Evolutionary conservation across 148 eudicot genomes (phyloP).

Genomic region (Persicaria maculosa): DNA sequence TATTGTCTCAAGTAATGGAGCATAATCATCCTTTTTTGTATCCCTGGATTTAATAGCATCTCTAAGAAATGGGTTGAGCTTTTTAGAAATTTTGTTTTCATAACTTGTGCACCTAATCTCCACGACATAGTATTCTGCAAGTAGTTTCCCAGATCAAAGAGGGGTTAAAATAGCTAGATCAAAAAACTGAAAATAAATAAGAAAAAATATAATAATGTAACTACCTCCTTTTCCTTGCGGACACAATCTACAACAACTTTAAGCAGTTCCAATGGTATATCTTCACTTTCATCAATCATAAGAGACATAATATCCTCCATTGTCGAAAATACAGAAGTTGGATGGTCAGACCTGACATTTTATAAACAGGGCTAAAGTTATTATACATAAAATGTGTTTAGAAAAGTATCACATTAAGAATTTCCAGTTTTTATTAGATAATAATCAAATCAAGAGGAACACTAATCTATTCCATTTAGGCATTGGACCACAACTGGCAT

Average conservation of each 20-base stretch:
- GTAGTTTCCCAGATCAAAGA: neutral
- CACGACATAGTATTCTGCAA: slow-evolving; percentile 38
- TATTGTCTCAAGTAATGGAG: too few species aligned
- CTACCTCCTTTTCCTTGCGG: slow-evolving; percentile 63
- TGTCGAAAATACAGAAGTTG: slow-evolving; percentile 33
- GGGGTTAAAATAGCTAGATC: neutral
- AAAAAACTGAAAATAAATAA: neutral
- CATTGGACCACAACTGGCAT: neutral
- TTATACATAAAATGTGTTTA: neutral
- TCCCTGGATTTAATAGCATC: slow-evolving; percentile 31
- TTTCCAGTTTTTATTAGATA: too few species aligned
- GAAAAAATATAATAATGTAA: neutral
- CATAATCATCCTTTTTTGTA: slow-evolving; percentile 37
- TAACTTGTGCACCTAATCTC: slow-evolving; percentile 47
- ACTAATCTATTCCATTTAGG: too few species aligned
- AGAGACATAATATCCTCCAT: slow-evolving; percentile 73
- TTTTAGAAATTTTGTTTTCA: slow-evolving; percentile 37
- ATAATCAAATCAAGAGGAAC: too few species aligned
- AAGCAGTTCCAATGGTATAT: slow-evolving; percentile 20
- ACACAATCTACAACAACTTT: slow-evolving; percentile 45
- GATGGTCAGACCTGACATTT: slow-evolving; percentile 46
- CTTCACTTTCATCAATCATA: slow-evolving; percentile 68
- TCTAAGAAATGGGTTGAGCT: slow-evolving; percentile 37
- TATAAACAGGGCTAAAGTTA: neutral
- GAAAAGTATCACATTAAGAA: neutral